Base-by-base conservation (phyloP, 2,329 filamentous ascomycete genomes). In the Periconia digitata region DNA sequence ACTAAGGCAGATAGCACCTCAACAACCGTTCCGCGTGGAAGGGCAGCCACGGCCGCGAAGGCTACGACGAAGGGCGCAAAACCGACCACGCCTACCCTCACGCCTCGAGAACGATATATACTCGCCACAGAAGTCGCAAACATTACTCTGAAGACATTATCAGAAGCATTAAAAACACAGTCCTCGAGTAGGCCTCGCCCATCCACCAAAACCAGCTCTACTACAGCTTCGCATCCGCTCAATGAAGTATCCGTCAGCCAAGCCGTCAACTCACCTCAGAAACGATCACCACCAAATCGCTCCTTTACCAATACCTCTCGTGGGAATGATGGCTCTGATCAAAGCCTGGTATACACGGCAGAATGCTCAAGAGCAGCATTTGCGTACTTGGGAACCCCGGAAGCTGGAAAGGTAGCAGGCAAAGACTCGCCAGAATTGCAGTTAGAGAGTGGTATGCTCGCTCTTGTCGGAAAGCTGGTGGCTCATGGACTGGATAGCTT, bases 121-220 rank as follows among this genome's bases (percentile, higher is more conserved):
- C 72, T 92, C 29, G 87, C 88, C 12, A 90, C 87, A 0, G 82
- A 90, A 52, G 77, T 90, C 29, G 83, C 90, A 60, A 92, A 92
- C 65, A 75, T 77, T 6, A 79, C 85, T 1, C 76, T 92, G 34
- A 90, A 88, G 61, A 78, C 81, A 8, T 77, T 92, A 3, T 79
- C 79, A n/a, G 84, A 88, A 47, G 84, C 84, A 0, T 76, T 84
- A 17, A 90, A 85, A 64, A 69, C 74, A 2, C 52, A 71, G 2
- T 65, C 57, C 8, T 50, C 53, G 29, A 41, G 7, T 46, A 53
- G 43, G 12, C 49, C 55, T 8, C 56, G 51, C 44, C 21, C 54
- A 18, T 46, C 55, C 20, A 43, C 59, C 40, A 61, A 60, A 40
- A 34, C 54, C 36, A 55, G 41, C 37, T 43, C 56, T 1, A 56